Evolutionary conservation across 176 grass and related monocot species (phyloP), one percentile per base, ranked within the genome.

Genomic region (Cenchrus purpureus): DNA sequence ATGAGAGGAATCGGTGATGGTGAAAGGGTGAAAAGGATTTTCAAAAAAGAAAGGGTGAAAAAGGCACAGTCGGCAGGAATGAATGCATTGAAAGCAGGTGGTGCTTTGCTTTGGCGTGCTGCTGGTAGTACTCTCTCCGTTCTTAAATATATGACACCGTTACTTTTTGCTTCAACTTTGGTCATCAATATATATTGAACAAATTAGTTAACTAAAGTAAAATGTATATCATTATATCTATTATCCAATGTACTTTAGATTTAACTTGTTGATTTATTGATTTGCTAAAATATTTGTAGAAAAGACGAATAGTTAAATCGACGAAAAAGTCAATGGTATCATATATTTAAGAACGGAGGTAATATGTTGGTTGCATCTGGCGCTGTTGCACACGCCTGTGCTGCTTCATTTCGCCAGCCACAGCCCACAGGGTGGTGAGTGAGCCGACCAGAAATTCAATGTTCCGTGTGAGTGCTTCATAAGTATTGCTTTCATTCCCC

Each of bases 61-160:
- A 71, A 63, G 17, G 64, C 7, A 40, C n/a, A 81, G 46, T 76
- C 0, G 16, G 59, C 60, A 31, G 78, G 20, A 75, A 67, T 46
- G 50, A 46, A 57, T 64, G 32, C 60, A 51, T 1, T 80, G 48
- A 8, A 32, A 32, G 31, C 31, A 32, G 31, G 31, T 32, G 58
- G 65, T 87, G 75, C 68, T 40, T 44, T 87, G 75, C 68, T 40
- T 44, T 15, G 73, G 62, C 63, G 34, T 45, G 31, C 19, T 65
- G 31, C 37, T 40, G 37, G 37, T 40, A 40, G 12, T 54, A 25
- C 22, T 25, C 22, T 0, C 22, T 25, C 22, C 22, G 22, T 25
- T 25, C 22, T 25, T 25, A 25, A 25, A 25, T 25, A 25, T 25
- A 25, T 25, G 22, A 25, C 22, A 25, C 22, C 22, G 22, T 25